phyloP scores from a whole-genome alignment of 2,329 filamentous ascomycete genomes.

The Periconia digitata region DNA sequence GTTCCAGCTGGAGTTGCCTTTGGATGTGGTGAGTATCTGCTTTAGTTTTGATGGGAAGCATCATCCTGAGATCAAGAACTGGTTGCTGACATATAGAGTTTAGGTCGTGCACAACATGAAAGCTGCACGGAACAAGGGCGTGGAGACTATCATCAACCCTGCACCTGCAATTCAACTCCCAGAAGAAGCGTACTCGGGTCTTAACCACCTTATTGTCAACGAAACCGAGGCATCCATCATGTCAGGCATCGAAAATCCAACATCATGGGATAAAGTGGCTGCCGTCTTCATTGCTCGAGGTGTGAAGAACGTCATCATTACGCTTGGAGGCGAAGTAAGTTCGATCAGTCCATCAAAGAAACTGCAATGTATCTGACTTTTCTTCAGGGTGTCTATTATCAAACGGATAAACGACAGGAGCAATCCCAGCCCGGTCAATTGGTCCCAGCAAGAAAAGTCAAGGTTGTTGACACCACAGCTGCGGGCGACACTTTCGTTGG shows the following conservation, averaged over 20 bases:
- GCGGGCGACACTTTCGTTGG: constrained; percentile 96
- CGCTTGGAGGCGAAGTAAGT: constrained; percentile 74
- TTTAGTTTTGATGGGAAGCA: neutral
- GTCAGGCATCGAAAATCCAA: constrained; percentile 51
- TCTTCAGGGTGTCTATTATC: constrained; percentile 43
- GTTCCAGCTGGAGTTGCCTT: constrained; percentile 52
- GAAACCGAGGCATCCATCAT: constrained; percentile 84
- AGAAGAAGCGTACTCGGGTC: constrained; percentile 62
- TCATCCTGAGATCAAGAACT: neutral
- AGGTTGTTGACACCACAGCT: constrained; percentile 88
- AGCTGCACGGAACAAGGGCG: constrained; percentile 32
- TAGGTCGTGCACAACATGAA: constrained; percentile 43
- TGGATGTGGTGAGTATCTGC: constrained; percentile 39
- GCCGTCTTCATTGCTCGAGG: constrained; percentile 65
- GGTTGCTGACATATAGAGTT: neutral
- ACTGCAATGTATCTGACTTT: constrained; percentile 17
- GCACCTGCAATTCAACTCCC: constrained; percentile 72
- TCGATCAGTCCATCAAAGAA: neutral
- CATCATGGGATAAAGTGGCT: constrained; percentile 38
- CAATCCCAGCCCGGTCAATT: constrained; percentile 45
- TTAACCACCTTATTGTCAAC: constrained; percentile 84
- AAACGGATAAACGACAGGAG: constrained; percentile 50
- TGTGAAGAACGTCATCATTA: constrained; percentile 78
- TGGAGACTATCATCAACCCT: constrained; percentile 76
- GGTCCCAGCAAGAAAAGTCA: constrained; percentile 67